Evolutionary conservation across 768 basidiomycete genomes (phyloP).

Genomic region (Mycena sanguinolenta): DNA sequence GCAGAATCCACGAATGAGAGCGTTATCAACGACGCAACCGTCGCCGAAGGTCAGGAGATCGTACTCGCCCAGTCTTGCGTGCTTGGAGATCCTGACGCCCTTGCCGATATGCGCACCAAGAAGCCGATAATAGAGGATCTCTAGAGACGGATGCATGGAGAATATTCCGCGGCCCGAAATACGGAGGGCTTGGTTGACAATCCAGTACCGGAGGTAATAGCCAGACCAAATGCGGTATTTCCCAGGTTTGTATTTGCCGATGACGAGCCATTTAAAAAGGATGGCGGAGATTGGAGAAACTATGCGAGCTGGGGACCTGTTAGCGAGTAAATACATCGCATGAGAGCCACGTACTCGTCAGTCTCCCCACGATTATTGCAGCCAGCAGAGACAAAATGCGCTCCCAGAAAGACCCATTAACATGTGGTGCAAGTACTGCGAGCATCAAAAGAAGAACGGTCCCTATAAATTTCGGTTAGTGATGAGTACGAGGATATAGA

Average conservation of each 20-base stretch:
- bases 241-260: constrained; percentile 56
- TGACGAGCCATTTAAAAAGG: constrained; percentile 61
- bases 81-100: constrained; percentile 54
- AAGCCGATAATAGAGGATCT: constrained; percentile 57
- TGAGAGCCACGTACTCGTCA: constrained; percentile 34
- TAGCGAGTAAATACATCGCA: neutral
- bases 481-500: neutral
- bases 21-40: constrained; percentile 57
- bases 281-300: constrained; percentile 56
- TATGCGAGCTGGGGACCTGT: constrained; percentile 39
- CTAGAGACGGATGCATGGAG: constrained; percentile 50
- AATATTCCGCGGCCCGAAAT: constrained; percentile 59
- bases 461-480: constrained; percentile 29
- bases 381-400: constrained; percentile 51
- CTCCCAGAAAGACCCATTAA: constrained; percentile 49
- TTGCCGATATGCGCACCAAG: constrained; percentile 60
- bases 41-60: constrained; percentile 59
- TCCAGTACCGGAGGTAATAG: constrained; percentile 33
- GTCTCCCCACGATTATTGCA: constrained; percentile 50
- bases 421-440: constrained; percentile 48
- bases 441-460: constrained; percentile 53
- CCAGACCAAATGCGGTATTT: constrained; percentile 48
- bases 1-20: constrained; percentile 57
- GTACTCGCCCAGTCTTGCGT: constrained; percentile 54
- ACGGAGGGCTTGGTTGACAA: constrained; percentile 16